Evolutionary conservation across 495 filamentous ascomycete genomes (phyloP), one percentile per base, ranked within the genome.

Genomic region (Poronia punctata): DNA sequence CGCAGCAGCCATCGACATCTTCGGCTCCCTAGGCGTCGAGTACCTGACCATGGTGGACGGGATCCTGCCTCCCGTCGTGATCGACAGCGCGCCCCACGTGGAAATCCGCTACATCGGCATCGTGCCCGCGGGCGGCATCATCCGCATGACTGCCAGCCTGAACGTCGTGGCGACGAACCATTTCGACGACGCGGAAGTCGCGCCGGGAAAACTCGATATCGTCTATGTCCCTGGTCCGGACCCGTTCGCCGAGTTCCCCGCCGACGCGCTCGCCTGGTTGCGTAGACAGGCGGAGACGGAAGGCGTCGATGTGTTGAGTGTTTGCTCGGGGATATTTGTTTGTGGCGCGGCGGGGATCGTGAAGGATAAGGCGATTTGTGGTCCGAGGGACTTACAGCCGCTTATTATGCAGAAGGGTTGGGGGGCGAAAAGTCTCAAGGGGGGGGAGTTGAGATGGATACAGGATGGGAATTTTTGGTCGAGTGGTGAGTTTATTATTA

Each of bases 381-480:
- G 72, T 5, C 78, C 78, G 0, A 53, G 74, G 14, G 54, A 59
- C 2, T n/a, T 79, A 32, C 61, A 79, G 42, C 55, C 60, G 1
- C 27, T 50, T 12, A 51, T 81, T 34, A 54, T 43, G 32, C 50
- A 60, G 24, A 57, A 56, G 35, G 76, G 72, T 29, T 72, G 61
- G 2, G 65, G 65, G 0, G 62, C 64, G 22, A 57, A 56, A 46
- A 45, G 32, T 19, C 60, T 70, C 55, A 64, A 71, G 29, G 72
- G 70, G 17, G 57, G 71, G 11, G 60, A 64, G 40, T 32, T 67
- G 32, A 46, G 76, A 20, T 71, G 75, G 60, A 59, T 67, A 10
- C 54, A 61, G 26, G 75, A 80, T 55, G 78, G 75, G n/a, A 76
- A 74, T 49, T 48, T 82, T 12, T 80, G 78, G 77, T 69, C 66